Conservation (phyloP, 2,329 filamentous ascomycete genomes). For the Chrysoporthe austroafricana region DNA sequence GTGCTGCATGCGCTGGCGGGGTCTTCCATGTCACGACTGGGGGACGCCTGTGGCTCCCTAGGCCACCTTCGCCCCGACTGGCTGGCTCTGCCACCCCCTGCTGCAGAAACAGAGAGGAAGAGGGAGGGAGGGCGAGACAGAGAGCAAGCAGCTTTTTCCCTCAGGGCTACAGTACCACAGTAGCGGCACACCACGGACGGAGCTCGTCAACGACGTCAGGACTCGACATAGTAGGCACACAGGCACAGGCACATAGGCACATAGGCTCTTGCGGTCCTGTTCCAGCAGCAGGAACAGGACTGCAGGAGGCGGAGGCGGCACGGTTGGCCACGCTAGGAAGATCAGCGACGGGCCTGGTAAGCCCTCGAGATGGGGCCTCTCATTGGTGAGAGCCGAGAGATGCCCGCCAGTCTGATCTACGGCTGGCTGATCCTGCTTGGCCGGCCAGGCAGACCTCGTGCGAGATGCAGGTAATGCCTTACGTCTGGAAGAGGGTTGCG, state of each 20-base stretch:
- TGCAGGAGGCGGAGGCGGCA: too few relatives aligned
- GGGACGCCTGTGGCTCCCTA: neutral
- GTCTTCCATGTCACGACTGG: constrained; percentile 25
- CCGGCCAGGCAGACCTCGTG: constrained; percentile 14
- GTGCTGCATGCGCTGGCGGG: constrained; percentile 26
- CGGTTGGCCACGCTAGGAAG: neutral
- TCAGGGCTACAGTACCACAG: neutral
- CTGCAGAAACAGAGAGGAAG: neutral
- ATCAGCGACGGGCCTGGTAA: neutral
- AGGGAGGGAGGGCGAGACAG: neutral
- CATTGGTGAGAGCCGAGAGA: neutral
- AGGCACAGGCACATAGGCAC: neutral
- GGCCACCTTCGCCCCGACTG: constrained; percentile 25
- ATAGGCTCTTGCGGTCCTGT: neutral
- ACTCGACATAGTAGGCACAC: neutral
- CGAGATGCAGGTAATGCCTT: constrained; percentile 22
- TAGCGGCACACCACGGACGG: neutral
- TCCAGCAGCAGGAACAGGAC: neutral
- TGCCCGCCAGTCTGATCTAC: constrained; percentile 4
- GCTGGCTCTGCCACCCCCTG: constrained; percentile 14
- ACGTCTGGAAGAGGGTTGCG: constrained; percentile 20
- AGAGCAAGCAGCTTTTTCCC: neutral
- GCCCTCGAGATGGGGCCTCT: neutral
- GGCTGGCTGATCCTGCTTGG: constrained; percentile 10
- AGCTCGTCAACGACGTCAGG: neutral